Base-by-base conservation (phyloP, 352 stramenopile species). In the Phytophthora pini region DNA sequence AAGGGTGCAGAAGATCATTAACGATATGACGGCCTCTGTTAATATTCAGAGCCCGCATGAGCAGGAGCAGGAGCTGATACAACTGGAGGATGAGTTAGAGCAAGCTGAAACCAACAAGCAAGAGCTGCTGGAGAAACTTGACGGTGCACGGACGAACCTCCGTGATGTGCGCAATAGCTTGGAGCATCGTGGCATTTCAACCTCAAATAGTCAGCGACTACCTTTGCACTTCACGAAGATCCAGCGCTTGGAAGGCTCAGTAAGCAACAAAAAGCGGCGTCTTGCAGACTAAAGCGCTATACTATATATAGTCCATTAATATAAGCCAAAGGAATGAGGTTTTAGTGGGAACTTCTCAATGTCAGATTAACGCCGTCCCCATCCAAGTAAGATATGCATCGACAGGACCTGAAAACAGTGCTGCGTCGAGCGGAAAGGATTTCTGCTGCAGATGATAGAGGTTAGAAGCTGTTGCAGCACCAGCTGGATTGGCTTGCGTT, bases 401-500 rank as follows among this genome's bases (percentile, higher is more conserved):
- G 47, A 68, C 50, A 58, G 65, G 61, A 55, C 52, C 26, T 67
- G 27, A 57, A 40, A 55, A 47, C 36, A 70, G 46, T 56, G 45
- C 38, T 62, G 29, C 17, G 22, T 54, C 27, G 31, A 34, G 39
- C 6, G 20, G 43, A 27, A 36, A 49, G 40, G 7, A 36, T 31
- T 59, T 49, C 27, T 46, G 44, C 39, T 60, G 34, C 31, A 45
- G 53, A 29, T 50, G 38, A 32, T 20, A 26, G 26, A 56, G 20
- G 57, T 80, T 72, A 96, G 52, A 96, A 96, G 70, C 86, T 96
- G 82, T 64, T 94, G 88, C 88, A 96, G 80, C 87, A 96, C 79
- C 81, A 92, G 56, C 82, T 78, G 29, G 78, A 87, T 55, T 76
- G 79, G 45, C 63, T 74, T 22, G 54, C 48, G 20, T 76, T 74